phyloP scores from a whole-genome alignment of 2,329 filamentous ascomycete genomes.

The Colletotrichum magnum region DNA sequence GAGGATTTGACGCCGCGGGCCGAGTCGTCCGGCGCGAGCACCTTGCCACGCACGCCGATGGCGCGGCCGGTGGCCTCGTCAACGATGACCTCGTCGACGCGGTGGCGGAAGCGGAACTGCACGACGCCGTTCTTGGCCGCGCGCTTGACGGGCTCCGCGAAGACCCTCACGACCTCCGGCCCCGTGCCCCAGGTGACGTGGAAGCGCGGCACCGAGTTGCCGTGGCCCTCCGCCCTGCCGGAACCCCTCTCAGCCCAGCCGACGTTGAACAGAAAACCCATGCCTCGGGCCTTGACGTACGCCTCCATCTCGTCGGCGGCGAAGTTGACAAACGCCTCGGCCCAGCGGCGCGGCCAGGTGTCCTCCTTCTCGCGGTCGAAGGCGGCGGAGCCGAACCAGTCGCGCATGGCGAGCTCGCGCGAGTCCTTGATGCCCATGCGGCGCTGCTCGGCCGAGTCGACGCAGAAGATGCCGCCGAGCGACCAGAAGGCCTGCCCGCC shows the following conservation, averaged over 20 bases:
- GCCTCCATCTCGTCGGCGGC: conserved; percentile 70
- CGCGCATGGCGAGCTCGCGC: conserved; percentile 68
- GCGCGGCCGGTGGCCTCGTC: conserved; percentile 65
- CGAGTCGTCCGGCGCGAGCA: conserved; percentile 66
- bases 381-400: conserved; percentile 70
- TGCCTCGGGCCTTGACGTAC: conserved; percentile 68
- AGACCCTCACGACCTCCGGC: conserved; percentile 71
- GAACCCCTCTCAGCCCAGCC: conserved; percentile 74
- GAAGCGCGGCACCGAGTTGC: conserved; percentile 75
- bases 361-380: conserved; percentile 72
- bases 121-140: conserved; percentile 68
- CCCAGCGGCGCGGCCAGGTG: conserved; percentile 72
- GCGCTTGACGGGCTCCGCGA: conserved; percentile 67
- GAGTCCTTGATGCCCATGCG: conserved; percentile 71
- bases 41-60: conserved; percentile 65
- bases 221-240: conserved; percentile 69
- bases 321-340: conserved; percentile 75
- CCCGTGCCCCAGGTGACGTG: conserved; percentile 74
- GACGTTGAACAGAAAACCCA: conserved; percentile 68
- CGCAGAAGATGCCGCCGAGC: conserved; percentile 72
- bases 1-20: conserved; percentile 67
- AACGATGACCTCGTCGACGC: conserved; percentile 69
- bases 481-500: conserved; percentile 77
- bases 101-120: conserved; percentile 69
- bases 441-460: conserved; percentile 70